phyloP scores from a whole-genome alignment of 2,329 filamentous ascomycete genomes.

The Alternaria arborescens region DNA sequence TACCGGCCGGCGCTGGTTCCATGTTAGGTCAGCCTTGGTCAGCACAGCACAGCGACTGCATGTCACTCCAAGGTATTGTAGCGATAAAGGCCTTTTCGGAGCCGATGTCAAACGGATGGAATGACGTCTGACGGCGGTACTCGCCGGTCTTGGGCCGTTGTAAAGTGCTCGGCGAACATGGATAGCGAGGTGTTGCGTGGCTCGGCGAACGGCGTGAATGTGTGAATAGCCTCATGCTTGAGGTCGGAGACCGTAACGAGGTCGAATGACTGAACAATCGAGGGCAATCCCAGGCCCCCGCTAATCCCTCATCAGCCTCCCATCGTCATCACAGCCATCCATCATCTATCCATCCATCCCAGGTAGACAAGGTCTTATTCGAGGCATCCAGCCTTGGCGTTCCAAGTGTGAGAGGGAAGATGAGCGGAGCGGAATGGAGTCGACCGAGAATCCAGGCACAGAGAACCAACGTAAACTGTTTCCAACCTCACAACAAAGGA shows the following conservation, averaged over 20 bases:
- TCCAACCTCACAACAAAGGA: not conserved
- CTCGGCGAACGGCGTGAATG: conserved; percentile 4
- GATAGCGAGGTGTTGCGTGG: conserved; percentile 4
- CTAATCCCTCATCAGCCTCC: not conserved
- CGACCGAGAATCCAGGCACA: not conserved
- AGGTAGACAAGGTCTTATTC: conserved; percentile 7
- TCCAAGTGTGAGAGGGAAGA: conserved; percentile 11
- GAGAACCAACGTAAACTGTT: not conserved
- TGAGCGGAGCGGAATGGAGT: conserved; percentile 10
- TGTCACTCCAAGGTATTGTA: conserved; percentile 12
- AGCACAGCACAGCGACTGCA: conserved; percentile 15
- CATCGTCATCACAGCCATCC: not conserved
- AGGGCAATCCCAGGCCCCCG: not conserved
- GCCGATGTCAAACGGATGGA: not conserved
- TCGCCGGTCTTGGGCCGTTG: conserved; percentile 2
- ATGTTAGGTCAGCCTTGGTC: conserved; percentile 14
- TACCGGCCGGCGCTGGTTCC: not conserved
- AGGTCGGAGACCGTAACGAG: not conserved
- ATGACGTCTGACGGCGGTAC: conserved; percentile 6
- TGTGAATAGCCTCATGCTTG: conserved; percentile 8
- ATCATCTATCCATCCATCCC: conserved; percentile 4
- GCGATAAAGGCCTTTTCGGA: not conserved
- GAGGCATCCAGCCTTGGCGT: conserved; percentile 16
- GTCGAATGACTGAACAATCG: not conserved
- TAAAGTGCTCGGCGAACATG: not conserved